A percentile compares a stretch with the other conserved stretches of the same genome.
These are phyloP conservation scores for Pichia nanzhaoensis DNA, from an alignment of 805 yeast genomes.

Conservation along the genomic window DNA sequence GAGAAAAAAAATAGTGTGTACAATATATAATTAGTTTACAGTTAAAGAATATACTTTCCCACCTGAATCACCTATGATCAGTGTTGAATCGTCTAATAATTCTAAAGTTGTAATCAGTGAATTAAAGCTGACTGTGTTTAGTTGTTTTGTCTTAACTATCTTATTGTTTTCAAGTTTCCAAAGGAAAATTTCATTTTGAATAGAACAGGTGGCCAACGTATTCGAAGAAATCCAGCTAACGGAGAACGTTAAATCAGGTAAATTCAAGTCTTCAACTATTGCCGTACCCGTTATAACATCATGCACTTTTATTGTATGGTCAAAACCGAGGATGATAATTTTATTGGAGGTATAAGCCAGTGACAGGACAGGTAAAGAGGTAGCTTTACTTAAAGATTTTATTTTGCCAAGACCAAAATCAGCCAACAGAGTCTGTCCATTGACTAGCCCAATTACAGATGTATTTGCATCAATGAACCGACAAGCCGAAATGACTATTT, in stretches of 20 bases:
- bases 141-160: background rate
- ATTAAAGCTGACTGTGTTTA: background rate
- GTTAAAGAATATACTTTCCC: conserved; percentile 15
- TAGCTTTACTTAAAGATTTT: too few species aligned
- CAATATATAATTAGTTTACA: background rate
- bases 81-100: background rate
- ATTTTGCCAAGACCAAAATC: background rate
- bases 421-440: conserved; percentile 15
- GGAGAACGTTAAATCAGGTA: conserved; percentile 1
- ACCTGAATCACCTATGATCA: conserved; percentile 20
- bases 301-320: background rate
- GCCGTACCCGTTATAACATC: background rate
- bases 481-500: conserved; percentile 15
- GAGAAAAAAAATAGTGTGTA: background rate
- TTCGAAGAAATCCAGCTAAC: background rate
- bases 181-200: background rate
- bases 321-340: conserved; percentile 1
- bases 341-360: conserved; percentile 1
- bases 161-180: conserved; percentile 6
- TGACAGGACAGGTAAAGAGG: too few species aligned
- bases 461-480: conserved; percentile 17
- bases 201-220: background rate
- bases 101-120: background rate
- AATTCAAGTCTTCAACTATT: background rate
- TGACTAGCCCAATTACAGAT: conserved; percentile 20